Evolutionary conservation across 1,139 yeast genomes (phyloP).

Genomic region (Blastobotrys raffinosifermentans): DNA sequence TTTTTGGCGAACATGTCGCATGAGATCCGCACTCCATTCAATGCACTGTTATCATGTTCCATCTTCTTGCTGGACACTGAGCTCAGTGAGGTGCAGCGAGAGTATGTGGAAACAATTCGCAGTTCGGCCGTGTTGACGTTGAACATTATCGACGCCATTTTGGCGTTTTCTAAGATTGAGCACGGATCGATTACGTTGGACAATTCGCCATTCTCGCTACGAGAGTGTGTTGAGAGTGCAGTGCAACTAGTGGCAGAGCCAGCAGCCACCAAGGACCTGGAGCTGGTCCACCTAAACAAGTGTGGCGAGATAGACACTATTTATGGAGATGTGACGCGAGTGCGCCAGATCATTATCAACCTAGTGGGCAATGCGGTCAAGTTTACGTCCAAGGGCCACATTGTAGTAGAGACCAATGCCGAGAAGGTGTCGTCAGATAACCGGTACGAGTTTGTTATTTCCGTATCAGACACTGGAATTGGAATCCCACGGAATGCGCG

Average conservation of each 20-base stretch:
- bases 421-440: conserved; percentile 32
- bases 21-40: conserved; percentile 55
- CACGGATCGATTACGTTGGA: conserved; percentile 49
- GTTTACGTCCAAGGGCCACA: conserved; percentile 46
- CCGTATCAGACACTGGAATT: conserved; percentile 55
- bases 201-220: conserved; percentile 44
- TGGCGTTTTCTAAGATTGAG: conserved; percentile 52
- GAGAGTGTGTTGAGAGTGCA: conserved; percentile 49
- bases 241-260: conserved; percentile 50
- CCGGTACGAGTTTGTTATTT: conserved; percentile 40
- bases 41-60: conserved; percentile 51
- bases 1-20: conserved; percentile 52
- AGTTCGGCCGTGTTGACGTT: conserved; percentile 49
- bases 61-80: conserved; percentile 48
- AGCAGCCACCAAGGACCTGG: conserved; percentile 43
- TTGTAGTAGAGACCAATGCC: conserved; percentile 40
- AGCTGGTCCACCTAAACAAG: conserved; percentile 44
- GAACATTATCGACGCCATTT: conserved; percentile 51
- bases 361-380: conserved; percentile 54
- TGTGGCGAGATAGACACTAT: conserved; percentile 42
- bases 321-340: conserved; percentile 47
- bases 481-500: conserved; percentile 50
- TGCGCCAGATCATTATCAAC: conserved; percentile 50
- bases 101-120: conserved; percentile 50
- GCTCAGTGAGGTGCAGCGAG: conserved; percentile 43